These are phyloP conservation scores for Ogataea philodendri DNA, from an alignment of 805 yeast species.

Conservation along the genomic window DNA sequence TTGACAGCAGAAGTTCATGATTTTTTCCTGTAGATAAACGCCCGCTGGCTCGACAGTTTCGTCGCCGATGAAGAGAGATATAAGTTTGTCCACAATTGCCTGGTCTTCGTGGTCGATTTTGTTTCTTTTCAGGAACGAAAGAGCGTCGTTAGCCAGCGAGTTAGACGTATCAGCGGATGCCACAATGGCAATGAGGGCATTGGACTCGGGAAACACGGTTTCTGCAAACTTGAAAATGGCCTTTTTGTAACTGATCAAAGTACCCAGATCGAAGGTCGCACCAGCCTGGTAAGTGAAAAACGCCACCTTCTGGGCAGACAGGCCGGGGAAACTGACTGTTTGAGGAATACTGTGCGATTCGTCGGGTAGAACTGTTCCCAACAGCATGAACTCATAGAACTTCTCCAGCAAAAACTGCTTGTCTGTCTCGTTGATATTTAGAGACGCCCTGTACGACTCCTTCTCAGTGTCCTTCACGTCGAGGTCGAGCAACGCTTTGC, in stretches of 20 bases:
- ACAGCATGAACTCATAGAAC: constrained; percentile 55
- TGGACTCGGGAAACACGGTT: constrained; percentile 39
- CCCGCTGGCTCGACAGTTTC: constrained; percentile 51
- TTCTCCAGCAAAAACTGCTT: constrained; percentile 44
- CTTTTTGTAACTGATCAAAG: constrained; percentile 41
- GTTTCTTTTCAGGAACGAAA: constrained; percentile 48
- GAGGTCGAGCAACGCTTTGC: constrained; percentile 53
- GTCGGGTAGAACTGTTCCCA: constrained; percentile 44
- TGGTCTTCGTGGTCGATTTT: constrained; percentile 51
- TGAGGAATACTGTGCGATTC: constrained; percentile 41
- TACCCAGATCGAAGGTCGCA: constrained; percentile 49
- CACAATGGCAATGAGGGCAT: constrained; percentile 45
- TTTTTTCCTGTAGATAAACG: constrained; percentile 52
- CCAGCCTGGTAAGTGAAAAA: constrained; percentile 74
- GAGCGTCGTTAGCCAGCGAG: constrained; percentile 53
- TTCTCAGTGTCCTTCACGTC: constrained; percentile 45
- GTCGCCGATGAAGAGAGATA: constrained; percentile 50
- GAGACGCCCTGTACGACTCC: constrained; percentile 35
- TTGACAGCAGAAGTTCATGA: constrained; percentile 47
- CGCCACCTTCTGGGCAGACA: constrained; percentile 51
- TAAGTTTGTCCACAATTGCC: constrained; percentile 42
- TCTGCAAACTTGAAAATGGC: constrained; percentile 44
- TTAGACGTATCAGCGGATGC: constrained; percentile 64
- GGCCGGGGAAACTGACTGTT: constrained; percentile 59
- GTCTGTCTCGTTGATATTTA: constrained; percentile 39